Conservation (phyloP, 208 protist genomes). For the Angomonas desouzai region DNA sequence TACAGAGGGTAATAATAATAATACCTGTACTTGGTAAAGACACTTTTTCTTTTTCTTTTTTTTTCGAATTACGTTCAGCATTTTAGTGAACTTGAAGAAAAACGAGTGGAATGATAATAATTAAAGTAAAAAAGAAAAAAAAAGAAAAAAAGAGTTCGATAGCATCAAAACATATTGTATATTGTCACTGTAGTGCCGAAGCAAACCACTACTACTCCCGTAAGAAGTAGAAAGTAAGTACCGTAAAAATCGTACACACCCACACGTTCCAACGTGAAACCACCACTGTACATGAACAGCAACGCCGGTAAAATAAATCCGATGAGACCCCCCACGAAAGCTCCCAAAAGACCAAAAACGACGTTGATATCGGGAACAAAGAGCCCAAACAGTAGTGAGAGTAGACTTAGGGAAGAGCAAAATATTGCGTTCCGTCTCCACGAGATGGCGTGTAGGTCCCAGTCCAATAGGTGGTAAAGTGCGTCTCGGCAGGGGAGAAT, state of each 20-base stretch:
- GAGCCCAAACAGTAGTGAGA: conserved; percentile 51
- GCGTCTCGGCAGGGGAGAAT: conserved; percentile 64
- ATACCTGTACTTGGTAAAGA: too few relatives aligned
- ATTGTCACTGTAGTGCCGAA: conserved; percentile 65
- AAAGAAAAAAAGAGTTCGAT: conserved; percentile 11
- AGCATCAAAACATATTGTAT: conserved; percentile 31
- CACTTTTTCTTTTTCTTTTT: too few relatives aligned
- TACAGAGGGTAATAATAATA: too few relatives aligned
- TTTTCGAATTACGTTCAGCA: too few relatives aligned
- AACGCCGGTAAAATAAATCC: conserved; percentile 70
- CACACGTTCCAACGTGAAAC: conserved; percentile 31
- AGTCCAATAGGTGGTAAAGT: conserved; percentile 48
- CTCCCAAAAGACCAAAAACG: conserved; percentile 70
- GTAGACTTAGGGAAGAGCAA: conserved; percentile 27
- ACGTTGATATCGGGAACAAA: conserved; percentile 73
- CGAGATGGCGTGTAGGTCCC: conserved; percentile 44
- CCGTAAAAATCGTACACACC: conserved; percentile 36
- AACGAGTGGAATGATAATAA: too few relatives aligned
- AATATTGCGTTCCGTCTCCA: conserved; percentile 56
- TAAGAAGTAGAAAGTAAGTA: conserved; percentile 32
- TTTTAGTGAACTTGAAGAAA: too few relatives aligned
- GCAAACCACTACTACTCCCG: conserved; percentile 41
- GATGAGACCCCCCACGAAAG: conserved; percentile 53
- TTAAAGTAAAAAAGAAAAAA: conserved; percentile 16
- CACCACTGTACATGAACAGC: conserved; percentile 70